Evolutionary conservation across 176 grass and related monocot species (phyloP), one percentile per base, ranked within the genome.

Genomic region (Oryza glaberrima): DNA sequence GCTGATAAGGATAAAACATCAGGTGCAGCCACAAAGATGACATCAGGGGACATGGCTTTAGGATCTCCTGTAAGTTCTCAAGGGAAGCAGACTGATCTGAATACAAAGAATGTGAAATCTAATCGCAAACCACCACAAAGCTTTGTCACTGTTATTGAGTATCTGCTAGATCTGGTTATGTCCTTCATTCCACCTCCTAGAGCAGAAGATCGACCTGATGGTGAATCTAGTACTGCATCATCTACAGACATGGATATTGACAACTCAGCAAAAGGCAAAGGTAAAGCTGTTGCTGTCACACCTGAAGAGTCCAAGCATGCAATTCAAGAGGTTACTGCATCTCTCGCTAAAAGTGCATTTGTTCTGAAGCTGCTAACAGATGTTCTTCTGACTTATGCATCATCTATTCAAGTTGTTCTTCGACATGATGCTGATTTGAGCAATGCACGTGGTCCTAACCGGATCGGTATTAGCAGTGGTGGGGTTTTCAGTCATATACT

Each of bases 211-310:
- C 77, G 84, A 19, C 46, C 83, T 89, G 93, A 92, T 83, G 73
- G 72, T 81, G 19, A 75, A 6, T 40, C 82, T 69, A 61, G 72
- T 83, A 76, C n/a, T 47, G 56, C 86, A 2, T 92, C 88, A 69
- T 61, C 82, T 67, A 76, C 86, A 75, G 96, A 98, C 71, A 98
- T 98, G 93, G 96, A 98, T 76, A 94, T 98, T 82, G 96, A 98
- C 77, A 88, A 81, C 90, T 90, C 88, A 81, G 93, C 86, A 67
- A 98, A 98, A 83, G 93, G 81, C 51, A 98, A 98, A 89, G 96
- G 96, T 25, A 99, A 99, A 75, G 90, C 90, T 77, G 86, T 90
- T 85, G 88, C 85, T 86, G 75, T 85, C 58, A 76, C 76, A 10
- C 52, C 88, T 80, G 90, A 94, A 78, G 93, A 94, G 19, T 86